Base-by-base conservation (phyloP, 768 basidiomycete species). In the Amanita thiersii region DNA sequence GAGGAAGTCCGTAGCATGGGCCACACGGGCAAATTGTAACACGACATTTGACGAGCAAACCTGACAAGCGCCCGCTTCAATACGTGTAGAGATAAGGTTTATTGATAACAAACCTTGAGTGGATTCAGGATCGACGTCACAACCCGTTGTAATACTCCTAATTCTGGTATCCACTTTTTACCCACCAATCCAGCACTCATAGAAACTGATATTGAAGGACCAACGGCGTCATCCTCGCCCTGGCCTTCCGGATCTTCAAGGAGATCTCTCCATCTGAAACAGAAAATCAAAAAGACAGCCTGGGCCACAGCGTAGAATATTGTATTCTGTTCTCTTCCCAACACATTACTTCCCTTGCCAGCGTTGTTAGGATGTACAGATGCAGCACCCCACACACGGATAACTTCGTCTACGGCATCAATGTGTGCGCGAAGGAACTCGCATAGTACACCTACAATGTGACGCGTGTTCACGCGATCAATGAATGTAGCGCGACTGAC, bases 201-300 rank as follows among this genome's bases (percentile, higher is more conserved):
- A 37, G 25, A 30, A n/a, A 38, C 28, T 10, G 24, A 17, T 30
- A 25, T 31, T 30, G 5, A 29, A 7, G n/a, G 29, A 40, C 15
- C 30, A 10, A 49, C 52, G 26, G 71, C 75, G 17, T 69, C 72
- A 17, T 68, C 73, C 17, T 65, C 69, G 4, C 81, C 83, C 10
- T 75, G 70, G n/a, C 62, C 64, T n/a, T 73, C 75, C 32, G 64
- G 65, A 15, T 72, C 73, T 37, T 78, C 75, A 30, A 77, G 58
- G 25, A 98, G 63, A 49, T 98, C 96, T 46, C 88, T 67, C 94
- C 94, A 98, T 8, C 96, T 70, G 63, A 98, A 99, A 60, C 96
- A 98, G 60, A 99, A 99, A 48, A 99, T 90, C 48, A 98, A 72
- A 57, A 99, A 93, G 7, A 92, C 77, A 0, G 93, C 83, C 55